Evolutionary conservation across 106 monocot species (phyloP), one percentile per base, ranked within the genome.

Genomic region (Dioscorea alata): DNA sequence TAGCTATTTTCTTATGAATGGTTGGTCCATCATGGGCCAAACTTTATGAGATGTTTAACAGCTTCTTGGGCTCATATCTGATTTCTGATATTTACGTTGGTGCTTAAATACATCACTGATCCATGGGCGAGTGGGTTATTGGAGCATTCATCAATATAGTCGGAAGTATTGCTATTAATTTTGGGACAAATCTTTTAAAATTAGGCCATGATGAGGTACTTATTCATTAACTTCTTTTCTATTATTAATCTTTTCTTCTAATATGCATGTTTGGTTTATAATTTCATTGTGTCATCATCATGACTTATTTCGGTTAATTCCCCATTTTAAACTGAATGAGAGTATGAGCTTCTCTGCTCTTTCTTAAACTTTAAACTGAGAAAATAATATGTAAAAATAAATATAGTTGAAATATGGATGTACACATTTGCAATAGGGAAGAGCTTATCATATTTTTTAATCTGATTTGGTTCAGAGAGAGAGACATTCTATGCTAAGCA

Each of bases 171-270:
- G 81, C 89, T 73, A 97, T 97, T 82, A 97, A 97, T 70, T 97
- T 89, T 80, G 96, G 96, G 59, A 97, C 92, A 66, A 97, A 97
- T 74, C 92, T 97, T 82, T 71, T 97, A 52, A 97, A 97, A 89
- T 78, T 97, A 76, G 96, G 96, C 31, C 96, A 97, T 85, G 96
- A 97, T 73, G 88, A 97, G 92, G 96, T 97, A 78, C 52, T 23
- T 33, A 0, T 59, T 68, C 24, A 24, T 49, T 63, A 16, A 64
- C 32, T 17, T 63, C 4, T 34, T 34, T 34, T 34, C 34, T 34
- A 34, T 34, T 34, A 34, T 34, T 34, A 34, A 42, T 10, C 0
- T 42, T 6, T 6, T 42, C 42, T 42, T 42, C 42, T 8, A 42
- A 50, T 19, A 9, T 14, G 12, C 21, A 22, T 71, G 48, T 22